Evolutionary conservation across 1,139 yeast species (phyloP), one percentile per base, ranked within the genome.

Genomic region (Magnusiomyces sp.): DNA sequence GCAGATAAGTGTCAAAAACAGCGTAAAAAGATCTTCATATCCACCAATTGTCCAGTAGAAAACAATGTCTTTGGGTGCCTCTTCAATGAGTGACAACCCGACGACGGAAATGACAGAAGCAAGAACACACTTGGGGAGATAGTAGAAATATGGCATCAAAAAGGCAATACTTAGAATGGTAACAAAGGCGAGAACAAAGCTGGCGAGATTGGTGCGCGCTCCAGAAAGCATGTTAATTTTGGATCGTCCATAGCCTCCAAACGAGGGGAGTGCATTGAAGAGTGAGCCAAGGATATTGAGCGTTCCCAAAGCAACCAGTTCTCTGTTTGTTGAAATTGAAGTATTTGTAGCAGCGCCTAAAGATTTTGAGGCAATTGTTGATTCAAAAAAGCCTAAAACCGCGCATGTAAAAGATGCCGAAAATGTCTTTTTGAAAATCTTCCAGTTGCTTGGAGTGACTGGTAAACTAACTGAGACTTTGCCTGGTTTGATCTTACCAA

Each of bases 211-310:
- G 0, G 96, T 85, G 56, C 80, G 80, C 0, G 95, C 97, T 7
- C 90, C 90, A 10, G 92, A 81, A 45, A 88, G 71, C 1, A 92
- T 86, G 67, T 92, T 92, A 52, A 92, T 81, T 61, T 86, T 90
- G 37, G 95, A 83, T 62, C 98, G 76, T 1, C 97, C 97, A 62
- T 92, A 92, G 0, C 98, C 97, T 2, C 98, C 98, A 72, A 90
- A 90, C 0, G 95, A 81, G 0, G 98, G 97, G 13, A 92, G 70
- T 0, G 92, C 86, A 2, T 95, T 92, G 58, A 87, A 80, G 19
- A 79, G 54, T 1, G 88, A 77, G 1, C 83, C 82, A 2, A 76
- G 69, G 1, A 89, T 56, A 60, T 90, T 92, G 47, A 85, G 79
- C 19, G 77, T 68, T 0, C 98, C 98, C 45, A 92, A 71, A 0